phyloP scores from a whole-genome alignment of 306 rosid genomes.

The Acacia melanoxylon region DNA sequence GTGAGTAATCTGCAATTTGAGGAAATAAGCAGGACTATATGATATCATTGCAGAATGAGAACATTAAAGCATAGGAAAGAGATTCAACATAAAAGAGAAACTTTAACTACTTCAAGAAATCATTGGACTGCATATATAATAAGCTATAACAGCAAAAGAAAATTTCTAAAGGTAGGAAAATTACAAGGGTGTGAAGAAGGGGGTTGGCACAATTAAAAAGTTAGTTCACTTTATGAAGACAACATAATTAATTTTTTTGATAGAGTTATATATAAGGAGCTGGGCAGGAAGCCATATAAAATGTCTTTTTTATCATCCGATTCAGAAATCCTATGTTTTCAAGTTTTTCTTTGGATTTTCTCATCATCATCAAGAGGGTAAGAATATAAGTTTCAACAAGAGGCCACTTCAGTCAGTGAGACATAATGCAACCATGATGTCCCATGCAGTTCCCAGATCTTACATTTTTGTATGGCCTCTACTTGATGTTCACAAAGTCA shows the following conservation, averaged over 20 bases:
- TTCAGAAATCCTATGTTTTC: background rate
- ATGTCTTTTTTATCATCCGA: background rate
- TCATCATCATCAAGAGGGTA: background rate
- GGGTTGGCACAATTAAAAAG: background rate
- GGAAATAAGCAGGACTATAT: conserved; percentile 4
- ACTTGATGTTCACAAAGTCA: conserved; percentile 6
- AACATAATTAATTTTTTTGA: background rate
- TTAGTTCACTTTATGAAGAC: background rate
- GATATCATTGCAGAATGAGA: conserved; percentile 6
- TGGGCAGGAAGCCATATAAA: background rate
- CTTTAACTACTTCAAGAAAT: background rate
- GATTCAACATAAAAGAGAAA: background rate
- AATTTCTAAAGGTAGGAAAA: background rate
- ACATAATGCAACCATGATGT: conserved; percentile 28
- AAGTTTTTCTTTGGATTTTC: background rate
- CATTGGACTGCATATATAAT: conserved; percentile 15
- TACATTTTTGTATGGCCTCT: background rate
- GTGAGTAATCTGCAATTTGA: conserved; percentile 83
- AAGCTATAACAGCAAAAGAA: background rate
- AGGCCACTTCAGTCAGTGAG: background rate
- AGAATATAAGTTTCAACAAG: conserved; percentile 6
- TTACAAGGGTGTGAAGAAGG: background rate
- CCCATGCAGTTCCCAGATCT: background rate
- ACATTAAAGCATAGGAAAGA: conserved; percentile 13
- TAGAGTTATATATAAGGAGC: background rate